Percentiles rank a stretch among this genome's conserved stretches.
These are phyloP conservation scores for Yamadazyma sp. DNA, from an alignment of 1,139 yeast genomes.

Conservation along the genomic window DNA sequence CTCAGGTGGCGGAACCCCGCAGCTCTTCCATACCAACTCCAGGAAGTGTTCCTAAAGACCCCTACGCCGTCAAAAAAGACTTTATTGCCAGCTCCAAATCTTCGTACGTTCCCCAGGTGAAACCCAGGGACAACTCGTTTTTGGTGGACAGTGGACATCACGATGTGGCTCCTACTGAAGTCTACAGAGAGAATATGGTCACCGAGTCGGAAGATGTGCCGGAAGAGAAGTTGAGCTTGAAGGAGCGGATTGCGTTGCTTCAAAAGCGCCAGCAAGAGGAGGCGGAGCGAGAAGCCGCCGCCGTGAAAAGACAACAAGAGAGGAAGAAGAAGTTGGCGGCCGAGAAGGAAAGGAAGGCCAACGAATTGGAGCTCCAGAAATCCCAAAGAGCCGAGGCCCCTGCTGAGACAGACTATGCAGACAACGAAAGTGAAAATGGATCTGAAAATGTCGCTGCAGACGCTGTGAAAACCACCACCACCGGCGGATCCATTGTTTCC, in stretches of 20 bases:
- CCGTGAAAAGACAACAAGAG: conserved; percentile 56
- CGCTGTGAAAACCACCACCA: background rate
- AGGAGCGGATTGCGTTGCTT: conserved; percentile 81
- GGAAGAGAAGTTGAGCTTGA: conserved; percentile 62
- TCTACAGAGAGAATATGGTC: conserved; percentile 20
- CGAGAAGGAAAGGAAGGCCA: conserved; percentile 4
- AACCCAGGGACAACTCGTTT: conserved; percentile 42
- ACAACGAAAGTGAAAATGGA: background rate
- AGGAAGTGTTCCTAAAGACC: conserved; percentile 26
- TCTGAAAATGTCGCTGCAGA: background rate
- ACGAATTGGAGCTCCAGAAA: conserved; percentile 1
- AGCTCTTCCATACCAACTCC: background rate
- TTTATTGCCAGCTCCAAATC: conserved; percentile 44
- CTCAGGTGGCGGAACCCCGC: background rate
- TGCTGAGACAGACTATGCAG: background rate
- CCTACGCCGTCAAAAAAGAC: conserved; percentile 45
- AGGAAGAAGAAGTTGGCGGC: conserved; percentile 37
- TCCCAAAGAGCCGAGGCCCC: background rate
- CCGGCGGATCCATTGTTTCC: background rate
- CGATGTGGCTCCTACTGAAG: conserved; percentile 18
- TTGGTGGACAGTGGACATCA: conserved; percentile 28
- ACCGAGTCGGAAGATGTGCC: conserved; percentile 38
- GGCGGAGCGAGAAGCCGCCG: conserved; percentile 70
- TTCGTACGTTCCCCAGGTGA: conserved; percentile 44
- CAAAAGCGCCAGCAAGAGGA: conserved; percentile 84